Conservation (phyloP, 2,329 filamentous ascomycete genomes). For the Didymella pinodella region DNA sequence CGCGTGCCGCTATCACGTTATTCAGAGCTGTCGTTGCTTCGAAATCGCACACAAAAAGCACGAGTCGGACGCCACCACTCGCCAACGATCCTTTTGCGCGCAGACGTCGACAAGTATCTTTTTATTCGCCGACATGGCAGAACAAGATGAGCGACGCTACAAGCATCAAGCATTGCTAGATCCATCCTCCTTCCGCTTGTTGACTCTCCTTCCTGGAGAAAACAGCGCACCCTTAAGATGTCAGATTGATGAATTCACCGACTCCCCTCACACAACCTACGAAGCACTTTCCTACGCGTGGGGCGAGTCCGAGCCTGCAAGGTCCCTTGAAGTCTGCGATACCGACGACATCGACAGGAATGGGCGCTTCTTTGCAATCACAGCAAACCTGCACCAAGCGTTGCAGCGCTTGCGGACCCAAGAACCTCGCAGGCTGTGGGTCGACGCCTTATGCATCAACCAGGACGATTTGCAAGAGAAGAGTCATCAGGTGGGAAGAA, state of each 20-base stretch:
- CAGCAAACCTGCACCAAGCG: conserved; percentile 8
- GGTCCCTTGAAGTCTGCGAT: not conserved
- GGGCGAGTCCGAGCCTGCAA: not conserved
- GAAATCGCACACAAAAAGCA: not conserved
- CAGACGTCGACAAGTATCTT: too few relatives aligned
- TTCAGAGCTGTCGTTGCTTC: not conserved
- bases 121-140: not conserved
- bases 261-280: not conserved
- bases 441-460: conserved; percentile 30
- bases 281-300: conserved; percentile 20
- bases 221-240: conserved; percentile 1
- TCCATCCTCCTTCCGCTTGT: not conserved
- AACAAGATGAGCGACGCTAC: not conserved
- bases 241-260: not conserved
- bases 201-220: conserved; percentile 12
- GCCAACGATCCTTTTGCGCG: not conserved
- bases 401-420: conserved; percentile 10
- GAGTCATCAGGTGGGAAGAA: conserved; percentile 20
- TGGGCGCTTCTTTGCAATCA: not conserved
- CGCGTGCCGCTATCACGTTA: not conserved
- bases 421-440: conserved; percentile 17
- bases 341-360: not conserved
- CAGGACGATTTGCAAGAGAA: conserved; percentile 23
- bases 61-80: not conserved
- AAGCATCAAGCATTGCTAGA: conserved; percentile 1